Evolutionary conservation across 306 rosid genomes (phyloP), one percentile per base, ranked within the genome.

Genomic region (Pyrus communis): DNA sequence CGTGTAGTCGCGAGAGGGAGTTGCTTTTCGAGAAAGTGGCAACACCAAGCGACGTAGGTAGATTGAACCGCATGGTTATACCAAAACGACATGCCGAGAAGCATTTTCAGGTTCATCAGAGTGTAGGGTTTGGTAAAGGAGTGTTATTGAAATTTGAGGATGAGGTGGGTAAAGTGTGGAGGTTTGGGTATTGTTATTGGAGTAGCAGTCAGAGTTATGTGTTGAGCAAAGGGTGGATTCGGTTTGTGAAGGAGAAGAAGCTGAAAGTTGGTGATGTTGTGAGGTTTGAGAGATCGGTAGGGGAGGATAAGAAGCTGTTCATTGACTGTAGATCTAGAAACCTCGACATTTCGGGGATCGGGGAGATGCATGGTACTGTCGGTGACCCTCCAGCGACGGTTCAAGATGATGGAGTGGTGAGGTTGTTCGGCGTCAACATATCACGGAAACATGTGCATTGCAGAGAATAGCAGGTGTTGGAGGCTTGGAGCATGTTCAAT

Each of bases 1-100:
- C 38, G 0, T 49, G 40, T 27, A 19, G 40, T 15, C 28, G 23
- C 5, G 51, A 68, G 9, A 66, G 70, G 45, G 82, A 82, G 45
- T 65, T 49, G 25, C 84, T 85, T 67, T 85, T 85, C 8, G 88
- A 85, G 72, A 85, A 85, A 57, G 74, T 66, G 60, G 82, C 80
- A 22, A 85, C 88, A 25, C 86, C 88, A 15, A 85, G 88, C 61
- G 88, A 85, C 62, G 84, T 85, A 12, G 88, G 88, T 69, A 85
- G 76, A 40, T 57, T 85, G 8, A 82, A 85, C 80, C 72, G 86
- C 4, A 64, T 85, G 67, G 88, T 85, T 5, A 79, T 85, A 13
- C 88, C 88, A 3, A 85, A 85, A 12, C 86, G 77, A 21, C 78
- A 77, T 45, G 88, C 86, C 22, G 86, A 85, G 82, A 76, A 76